Evolutionary conservation across 148 eudicot genomes (phyloP), one percentile per base, ranked within the genome.

Genomic region (Suaeda aralocaspica): DNA sequence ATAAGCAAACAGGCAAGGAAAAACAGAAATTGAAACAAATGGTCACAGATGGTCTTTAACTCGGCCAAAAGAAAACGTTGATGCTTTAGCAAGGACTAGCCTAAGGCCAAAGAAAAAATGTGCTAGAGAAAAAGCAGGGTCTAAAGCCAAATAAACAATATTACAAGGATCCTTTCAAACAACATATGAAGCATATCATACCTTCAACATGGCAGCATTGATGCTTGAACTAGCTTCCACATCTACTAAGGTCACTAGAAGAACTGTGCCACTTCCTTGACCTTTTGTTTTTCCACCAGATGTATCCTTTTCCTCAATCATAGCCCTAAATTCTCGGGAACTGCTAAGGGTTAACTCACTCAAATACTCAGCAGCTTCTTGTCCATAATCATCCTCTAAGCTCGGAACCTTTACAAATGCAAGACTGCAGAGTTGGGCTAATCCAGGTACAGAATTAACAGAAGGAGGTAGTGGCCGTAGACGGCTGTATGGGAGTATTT

Each of bases 211-310:
- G 60, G 82, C 68, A 16, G 92, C 89, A 82, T 89, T 91, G 33
- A 91, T 67, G 80, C 85, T 93, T 41, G 73, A 72, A 31, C 78
- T 83, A 69, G 79, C 33, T 64, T 81, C 86, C 16, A 79, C 72
- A 66, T 87, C 88, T 41, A 89, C 73, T 84, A 94, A 72, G 28
- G 91, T 84, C 24, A 94, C 96, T 59, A 84, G 50, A 16, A 86
- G 83, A 33, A 91, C 69, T 10, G 87, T 76, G 53, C 97, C 97
- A 52, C 89, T 91, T 78, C 98, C 98, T 76, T 90, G 95, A 30
- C 96, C 98, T 82, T 90, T 91, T 16, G 77, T 85, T 77, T 88
- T 89, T n/a, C 97, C 97, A 25, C 86, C 89, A 61, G 92, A 94
- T 16, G 91, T 76, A 78, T 91, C 92, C 69, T 77, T 82, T 41